Conservation (phyloP, 805 yeast species). For the Metschnikowia cerradonensis region DNA sequence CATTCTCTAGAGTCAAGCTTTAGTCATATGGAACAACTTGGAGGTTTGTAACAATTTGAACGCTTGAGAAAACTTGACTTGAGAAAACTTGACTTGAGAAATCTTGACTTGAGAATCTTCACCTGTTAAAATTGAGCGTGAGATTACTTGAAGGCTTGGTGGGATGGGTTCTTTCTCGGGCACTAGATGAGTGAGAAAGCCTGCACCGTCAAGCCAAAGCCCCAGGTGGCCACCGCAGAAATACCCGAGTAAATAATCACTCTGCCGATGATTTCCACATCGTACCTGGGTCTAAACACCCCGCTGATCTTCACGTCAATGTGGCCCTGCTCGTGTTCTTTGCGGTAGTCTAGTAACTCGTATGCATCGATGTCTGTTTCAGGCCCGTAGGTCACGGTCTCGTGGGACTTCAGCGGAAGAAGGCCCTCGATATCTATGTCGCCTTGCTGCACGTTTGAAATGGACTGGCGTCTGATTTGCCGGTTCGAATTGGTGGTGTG, state of each 20-base stretch:
- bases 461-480: slow-evolving; percentile 36
- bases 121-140: too few relatives aligned
- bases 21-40: too few relatives aligned
- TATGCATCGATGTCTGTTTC: slow-evolving; percentile 39
- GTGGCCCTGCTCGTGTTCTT: slow-evolving; percentile 1
- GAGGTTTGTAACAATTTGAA: too few relatives aligned
- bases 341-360: slow-evolving; percentile 35
- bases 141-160: too few relatives aligned
- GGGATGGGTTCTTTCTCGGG: too few relatives aligned
- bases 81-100: too few relatives aligned
- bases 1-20: too few relatives aligned
- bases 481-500: slow-evolving; percentile 28
- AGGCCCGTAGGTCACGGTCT: slow-evolving; percentile 33
- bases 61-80: too few relatives aligned
- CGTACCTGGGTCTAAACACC: slow-evolving; percentile 60
- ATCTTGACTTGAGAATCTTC: too few relatives aligned
- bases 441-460: slow-evolving; percentile 29
- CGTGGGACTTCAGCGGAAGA: slow-evolving; percentile 24
- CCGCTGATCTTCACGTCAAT: slow-evolving; percentile 27
- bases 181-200: slow-evolving; percentile 5
- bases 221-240: slow-evolving; percentile 51
- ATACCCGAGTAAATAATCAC: slow-evolving; percentile 81
- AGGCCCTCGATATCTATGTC: slow-evolving; percentile 16
- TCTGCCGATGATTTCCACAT: slow-evolving; percentile 73
- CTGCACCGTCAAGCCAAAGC: slow-evolving; percentile 26